phyloP scores from a whole-genome alignment of 352 stramenopile species.

The Phytophthora syringae region DNA sequence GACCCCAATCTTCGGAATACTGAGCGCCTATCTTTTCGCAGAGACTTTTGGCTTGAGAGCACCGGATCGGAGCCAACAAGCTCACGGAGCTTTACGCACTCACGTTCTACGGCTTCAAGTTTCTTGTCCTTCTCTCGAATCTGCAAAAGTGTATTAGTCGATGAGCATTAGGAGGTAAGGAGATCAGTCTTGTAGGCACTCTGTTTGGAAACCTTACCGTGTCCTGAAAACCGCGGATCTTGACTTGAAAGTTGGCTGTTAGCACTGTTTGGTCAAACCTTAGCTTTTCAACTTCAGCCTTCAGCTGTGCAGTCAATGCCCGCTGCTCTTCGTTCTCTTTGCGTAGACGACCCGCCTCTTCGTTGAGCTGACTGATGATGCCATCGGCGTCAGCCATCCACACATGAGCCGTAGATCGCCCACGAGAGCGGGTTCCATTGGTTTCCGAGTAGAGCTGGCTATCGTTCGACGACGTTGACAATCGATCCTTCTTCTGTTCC shows the following conservation, averaged over 20 bases:
- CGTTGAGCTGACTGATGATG: constrained; percentile 83
- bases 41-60: constrained; percentile 43
- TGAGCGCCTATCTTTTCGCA: constrained; percentile 56
- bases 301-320: constrained; percentile 48
- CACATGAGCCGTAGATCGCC: constrained; percentile 71
- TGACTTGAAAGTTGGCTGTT: constrained; percentile 82
- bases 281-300: constrained; percentile 77
- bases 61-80: constrained; percentile 42
- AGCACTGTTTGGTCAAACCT: constrained; percentile 80
- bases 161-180: constrained; percentile 9
- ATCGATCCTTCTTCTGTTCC: constrained; percentile 53
- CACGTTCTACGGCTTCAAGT: constrained; percentile 69
- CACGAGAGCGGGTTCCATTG: constrained; percentile 48
- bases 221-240: constrained; percentile 82
- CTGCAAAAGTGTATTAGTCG: constrained; percentile 27
- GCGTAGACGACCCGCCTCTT: constrained; percentile 71
- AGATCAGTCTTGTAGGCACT: neutral
- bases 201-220: constrained; percentile 29
- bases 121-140: constrained; percentile 89
- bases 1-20: constrained; percentile 77
- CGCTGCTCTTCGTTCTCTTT: constrained; percentile 83
- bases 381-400: constrained; percentile 89
- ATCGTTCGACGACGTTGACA: constrained; percentile 48
- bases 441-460: constrained; percentile 51
- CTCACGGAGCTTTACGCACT: constrained; percentile 74